These are phyloP conservation scores for Trametes villosa DNA, from an alignment of 768 basidiomycete genomes.

Conservation along the genomic window DNA sequence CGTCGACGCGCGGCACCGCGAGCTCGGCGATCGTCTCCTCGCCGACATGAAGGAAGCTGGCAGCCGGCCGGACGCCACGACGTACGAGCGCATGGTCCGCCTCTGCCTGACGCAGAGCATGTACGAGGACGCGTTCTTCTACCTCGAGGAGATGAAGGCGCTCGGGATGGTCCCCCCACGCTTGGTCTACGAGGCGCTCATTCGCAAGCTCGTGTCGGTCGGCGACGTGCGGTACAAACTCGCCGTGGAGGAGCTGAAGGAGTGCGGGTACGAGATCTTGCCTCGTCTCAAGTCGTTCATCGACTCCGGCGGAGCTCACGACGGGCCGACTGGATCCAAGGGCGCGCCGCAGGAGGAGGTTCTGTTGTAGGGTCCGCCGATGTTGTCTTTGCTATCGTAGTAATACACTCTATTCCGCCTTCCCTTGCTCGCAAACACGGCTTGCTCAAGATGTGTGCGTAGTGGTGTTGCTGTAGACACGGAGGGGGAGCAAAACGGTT, in stretches of 20 bases:
- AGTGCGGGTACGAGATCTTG: slow-evolving; percentile 54
- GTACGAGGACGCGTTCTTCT: slow-evolving; percentile 89
- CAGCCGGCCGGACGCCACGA: slow-evolving; percentile 59
- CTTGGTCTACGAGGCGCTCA: slow-evolving; percentile 60
- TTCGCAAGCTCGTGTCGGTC: slow-evolving; percentile 56
- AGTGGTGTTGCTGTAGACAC: neutral
- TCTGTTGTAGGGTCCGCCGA: neutral
- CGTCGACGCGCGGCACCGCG: slow-evolving; percentile 57
- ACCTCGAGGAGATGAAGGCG: slow-evolving; percentile 86
- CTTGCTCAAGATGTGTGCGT: neutral
- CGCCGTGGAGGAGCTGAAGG: slow-evolving; percentile 72
- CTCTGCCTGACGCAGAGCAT: slow-evolving; percentile 71
- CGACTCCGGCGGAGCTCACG: slow-evolving; percentile 31
- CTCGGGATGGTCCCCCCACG: slow-evolving; percentile 56
- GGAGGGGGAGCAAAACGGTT: slow-evolving; percentile 25
- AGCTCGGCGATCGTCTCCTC: slow-evolving; percentile 70
- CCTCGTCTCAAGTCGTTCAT: slow-evolving; percentile 39
- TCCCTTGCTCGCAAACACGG: neutral
- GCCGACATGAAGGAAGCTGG: slow-evolving; percentile 63
- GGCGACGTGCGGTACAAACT: slow-evolving; percentile 66
- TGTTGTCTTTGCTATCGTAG: slow-evolving; percentile 3
- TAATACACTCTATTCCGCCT: neutral
- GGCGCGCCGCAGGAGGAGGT: neutral
- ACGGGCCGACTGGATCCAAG: neutral
- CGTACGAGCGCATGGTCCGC: slow-evolving; percentile 68